phyloP scores from a whole-genome alignment of 352 stramenopile genomes.

The Phytophthora fragariae region DNA sequence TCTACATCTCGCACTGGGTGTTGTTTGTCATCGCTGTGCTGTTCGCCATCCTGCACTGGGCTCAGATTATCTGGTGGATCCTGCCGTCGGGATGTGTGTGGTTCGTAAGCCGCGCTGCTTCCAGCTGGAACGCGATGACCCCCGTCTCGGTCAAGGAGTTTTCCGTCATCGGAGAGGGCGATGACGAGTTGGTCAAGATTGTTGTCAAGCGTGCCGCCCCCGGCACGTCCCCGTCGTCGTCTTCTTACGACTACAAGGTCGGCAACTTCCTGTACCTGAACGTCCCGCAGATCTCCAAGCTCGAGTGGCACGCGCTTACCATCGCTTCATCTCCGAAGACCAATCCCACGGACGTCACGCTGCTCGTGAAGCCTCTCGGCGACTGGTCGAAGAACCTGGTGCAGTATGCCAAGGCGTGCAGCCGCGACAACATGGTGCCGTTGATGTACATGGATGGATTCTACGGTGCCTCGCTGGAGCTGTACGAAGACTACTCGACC shows the following conservation, averaged over 20 bases:
- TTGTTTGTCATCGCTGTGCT: constrained; percentile 63
- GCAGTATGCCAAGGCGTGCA: constrained; percentile 51
- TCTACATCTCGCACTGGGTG: constrained; percentile 67
- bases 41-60: constrained; percentile 67
- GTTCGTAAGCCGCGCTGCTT: constrained; percentile 59
- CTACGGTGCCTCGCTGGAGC: constrained; percentile 54
- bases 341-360: constrained; percentile 44
- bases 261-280: constrained; percentile 69
- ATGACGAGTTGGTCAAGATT: constrained; percentile 57
- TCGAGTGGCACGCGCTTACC: constrained; percentile 67
- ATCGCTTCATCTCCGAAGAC: constrained; percentile 61
- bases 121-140: constrained; percentile 51
- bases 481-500: constrained; percentile 58
- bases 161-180: constrained; percentile 36
- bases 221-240: constrained; percentile 39
- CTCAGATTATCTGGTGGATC: constrained; percentile 71
- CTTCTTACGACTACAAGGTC: constrained; percentile 57
- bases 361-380: constrained; percentile 63
- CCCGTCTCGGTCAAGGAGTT: constrained; percentile 51
- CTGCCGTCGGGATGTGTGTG: constrained; percentile 56
- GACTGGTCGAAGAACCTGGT: constrained; percentile 56
- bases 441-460: constrained; percentile 66
- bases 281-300: constrained; percentile 58
- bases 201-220: constrained; percentile 48
- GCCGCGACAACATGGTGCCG: constrained; percentile 31